These are phyloP conservation scores for Mallotus nudiflorus DNA, from an alignment of 345 rosid genomes.

Conservation along the genomic window DNA sequence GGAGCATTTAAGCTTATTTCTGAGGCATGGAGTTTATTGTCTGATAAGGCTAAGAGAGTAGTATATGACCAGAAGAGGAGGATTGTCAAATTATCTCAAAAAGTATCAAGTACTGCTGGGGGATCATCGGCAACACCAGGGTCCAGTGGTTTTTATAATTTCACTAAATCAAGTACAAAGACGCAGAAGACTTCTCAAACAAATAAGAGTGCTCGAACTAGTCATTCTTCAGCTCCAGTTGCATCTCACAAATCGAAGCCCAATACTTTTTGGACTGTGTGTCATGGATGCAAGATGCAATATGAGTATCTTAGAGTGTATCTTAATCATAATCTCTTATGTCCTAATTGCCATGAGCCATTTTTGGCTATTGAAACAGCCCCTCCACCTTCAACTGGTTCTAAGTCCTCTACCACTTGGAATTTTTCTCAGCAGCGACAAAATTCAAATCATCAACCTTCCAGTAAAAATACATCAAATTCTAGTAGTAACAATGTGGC, in stretches of 20 bases:
- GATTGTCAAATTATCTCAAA: conserved; percentile 36
- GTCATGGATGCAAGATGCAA: conserved; percentile 48
- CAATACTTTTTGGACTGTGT: conserved; percentile 48
- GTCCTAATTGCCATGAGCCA: conserved; percentile 44
- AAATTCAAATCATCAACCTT: conserved; percentile 39
- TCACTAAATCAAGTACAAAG: conserved; percentile 33
- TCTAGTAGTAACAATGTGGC: conserved; percentile 26
- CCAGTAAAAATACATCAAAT: conserved; percentile 31
- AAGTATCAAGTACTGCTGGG: conserved; percentile 41
- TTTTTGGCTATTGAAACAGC: conserved; percentile 42
- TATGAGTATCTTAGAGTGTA: conserved; percentile 46
- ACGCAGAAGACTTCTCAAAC: conserved; percentile 22
- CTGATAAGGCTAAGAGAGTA: conserved; percentile 63
- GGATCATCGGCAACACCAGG: conserved; percentile 32
- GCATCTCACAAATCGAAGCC: conserved; percentile 30
- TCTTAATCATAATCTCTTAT: conserved; percentile 42
- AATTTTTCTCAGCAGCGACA: conserved; percentile 40
- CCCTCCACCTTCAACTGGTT: conserved; percentile 33
- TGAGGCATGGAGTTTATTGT: conserved; percentile 61
- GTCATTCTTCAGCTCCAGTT: conserved; percentile 19
- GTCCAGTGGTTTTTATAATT: conserved; percentile 42
- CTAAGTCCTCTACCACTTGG: conserved; percentile 40
- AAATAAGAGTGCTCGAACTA: conserved; percentile 18
- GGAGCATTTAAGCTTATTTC: conserved; percentile 66
- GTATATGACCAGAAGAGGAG: conserved; percentile 56